Conservation (phyloP, 1,139 yeast genomes). For the Pichia sp. region DNA sequence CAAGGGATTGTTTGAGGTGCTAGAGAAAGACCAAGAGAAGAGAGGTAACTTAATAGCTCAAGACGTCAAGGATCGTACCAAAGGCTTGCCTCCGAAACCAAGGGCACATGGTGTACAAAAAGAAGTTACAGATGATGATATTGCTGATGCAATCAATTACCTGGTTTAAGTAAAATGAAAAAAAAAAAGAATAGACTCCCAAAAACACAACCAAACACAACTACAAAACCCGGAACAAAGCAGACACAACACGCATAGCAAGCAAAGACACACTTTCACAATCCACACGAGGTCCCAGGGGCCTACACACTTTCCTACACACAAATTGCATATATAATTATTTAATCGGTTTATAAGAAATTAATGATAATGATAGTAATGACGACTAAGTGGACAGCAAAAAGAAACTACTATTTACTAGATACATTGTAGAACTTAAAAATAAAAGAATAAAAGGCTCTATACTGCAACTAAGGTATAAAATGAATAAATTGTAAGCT, state of each 20-base stretch:
- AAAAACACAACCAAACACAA: not conserved
- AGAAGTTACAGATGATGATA: constrained; percentile 8
- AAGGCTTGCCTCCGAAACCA: not conserved
- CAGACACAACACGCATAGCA: not conserved
- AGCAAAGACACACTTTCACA: too few relatives aligned
- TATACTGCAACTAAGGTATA: too few relatives aligned
- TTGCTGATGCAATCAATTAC: constrained; percentile 9
- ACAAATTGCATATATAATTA: not conserved
- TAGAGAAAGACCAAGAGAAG: constrained; percentile 57
- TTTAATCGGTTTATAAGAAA: not conserved
- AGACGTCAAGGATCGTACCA: constrained; percentile 2
- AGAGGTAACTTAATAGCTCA: constrained; percentile 45
- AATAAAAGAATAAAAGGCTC: too few relatives aligned
- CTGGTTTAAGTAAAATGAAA: not conserved
- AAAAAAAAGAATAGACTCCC: not conserved
- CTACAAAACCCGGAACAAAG: not conserved
- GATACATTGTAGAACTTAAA: not conserved
- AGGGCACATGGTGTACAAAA: not conserved
- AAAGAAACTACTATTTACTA: not conserved
- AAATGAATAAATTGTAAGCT: too few relatives aligned
- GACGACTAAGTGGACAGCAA: not conserved
- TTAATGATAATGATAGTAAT: not conserved
- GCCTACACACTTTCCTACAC: too few relatives aligned
- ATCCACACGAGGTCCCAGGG: too few relatives aligned
- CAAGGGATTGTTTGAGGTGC: constrained; percentile 72